phyloP scores from a whole-genome alignment of 371 early-diverging fungal genomes.

The Furculomyces boomerangus region DNA sequence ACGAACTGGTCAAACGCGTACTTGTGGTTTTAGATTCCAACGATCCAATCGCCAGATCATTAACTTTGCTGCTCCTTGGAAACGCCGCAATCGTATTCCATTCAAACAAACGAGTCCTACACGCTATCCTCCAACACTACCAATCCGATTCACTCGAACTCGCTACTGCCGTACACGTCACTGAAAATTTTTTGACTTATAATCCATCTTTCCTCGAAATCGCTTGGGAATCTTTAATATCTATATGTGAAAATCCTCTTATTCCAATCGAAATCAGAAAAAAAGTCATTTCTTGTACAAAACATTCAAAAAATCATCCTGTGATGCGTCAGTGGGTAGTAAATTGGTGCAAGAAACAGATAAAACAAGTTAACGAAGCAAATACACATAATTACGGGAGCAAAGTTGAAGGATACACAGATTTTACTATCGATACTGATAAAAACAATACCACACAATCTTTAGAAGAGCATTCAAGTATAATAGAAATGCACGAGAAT shows the following conservation, averaged over 20 bases:
- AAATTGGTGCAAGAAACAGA: not conserved
- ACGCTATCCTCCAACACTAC: conserved; percentile 18
- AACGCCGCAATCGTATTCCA: conserved; percentile 19
- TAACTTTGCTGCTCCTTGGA: conserved; percentile 20
- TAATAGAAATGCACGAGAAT: no score
- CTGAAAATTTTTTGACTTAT: conserved; percentile 15
- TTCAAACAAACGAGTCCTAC: conserved; percentile 18
- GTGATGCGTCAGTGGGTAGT: not conserved
- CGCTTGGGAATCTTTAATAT: conserved; percentile 19
- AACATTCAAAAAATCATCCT: not conserved
- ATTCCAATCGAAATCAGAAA: not conserved
- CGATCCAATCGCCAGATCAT: conserved; percentile 21
- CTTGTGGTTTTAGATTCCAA: conserved; percentile 21
- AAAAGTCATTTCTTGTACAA: not conserved
- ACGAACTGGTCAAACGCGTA: conserved; percentile 21
- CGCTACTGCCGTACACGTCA: conserved; percentile 17
- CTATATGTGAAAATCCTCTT: not conserved
- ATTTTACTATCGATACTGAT: no score
- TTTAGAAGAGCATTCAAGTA: no score
- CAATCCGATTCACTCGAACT: conserved; percentile 20
- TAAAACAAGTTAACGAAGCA: no score
- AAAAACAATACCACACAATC: no score
- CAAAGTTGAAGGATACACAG: no score
- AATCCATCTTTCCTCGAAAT: conserved; percentile 17
- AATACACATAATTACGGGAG: no score